A percentile compares a stretch with the other conserved stretches of the same genome.
Conservation (phyloP, 2,329 filamentous ascomycete genomes). For the Pseudogymnoascus sp. region DNA sequence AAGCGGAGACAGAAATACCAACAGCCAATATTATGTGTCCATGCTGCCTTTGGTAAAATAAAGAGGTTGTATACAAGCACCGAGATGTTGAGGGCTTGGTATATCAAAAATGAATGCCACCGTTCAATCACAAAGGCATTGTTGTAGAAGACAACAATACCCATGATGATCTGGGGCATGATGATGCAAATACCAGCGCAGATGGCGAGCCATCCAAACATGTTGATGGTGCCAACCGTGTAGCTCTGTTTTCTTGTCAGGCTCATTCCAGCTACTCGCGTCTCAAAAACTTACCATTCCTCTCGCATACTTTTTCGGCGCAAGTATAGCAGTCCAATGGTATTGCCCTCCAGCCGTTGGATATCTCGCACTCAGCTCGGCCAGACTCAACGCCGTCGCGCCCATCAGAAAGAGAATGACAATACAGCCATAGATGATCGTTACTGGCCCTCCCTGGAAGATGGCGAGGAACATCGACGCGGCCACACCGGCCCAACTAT, state of each 20-base stretch:
- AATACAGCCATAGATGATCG: conserved; percentile 1
- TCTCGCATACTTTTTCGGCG: conserved; percentile 31
- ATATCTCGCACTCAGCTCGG: background rate
- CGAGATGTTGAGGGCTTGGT: background rate
- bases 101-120: conserved; percentile 9
- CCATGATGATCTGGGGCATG: background rate
- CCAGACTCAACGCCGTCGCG: background rate
- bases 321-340: conserved; percentile 50
- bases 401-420: conserved; percentile 5
- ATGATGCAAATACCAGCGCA: conserved; percentile 5
- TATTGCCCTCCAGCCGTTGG: conserved; percentile 45
- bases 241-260: background rate
- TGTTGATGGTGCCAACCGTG: conserved; percentile 1
- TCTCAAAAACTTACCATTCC: background rate
- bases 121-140: background rate
- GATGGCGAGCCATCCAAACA: conserved; percentile 1
- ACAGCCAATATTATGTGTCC: conserved; percentile 11
- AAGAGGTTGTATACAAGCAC: conserved; percentile 8
- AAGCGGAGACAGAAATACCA: background rate
- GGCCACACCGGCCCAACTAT: conserved; percentile 3
- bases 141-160: conserved; percentile 5
- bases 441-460: background rate
- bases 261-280: background rate
- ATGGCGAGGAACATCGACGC: conserved; percentile 1
- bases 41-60: conserved; percentile 2